A percentile compares a stretch with the other conserved stretches of the same genome.
These are phyloP conservation scores for Lolium rigidum DNA, from an alignment of 176 grass and related monocot species.

Conservation along the genomic window DNA sequence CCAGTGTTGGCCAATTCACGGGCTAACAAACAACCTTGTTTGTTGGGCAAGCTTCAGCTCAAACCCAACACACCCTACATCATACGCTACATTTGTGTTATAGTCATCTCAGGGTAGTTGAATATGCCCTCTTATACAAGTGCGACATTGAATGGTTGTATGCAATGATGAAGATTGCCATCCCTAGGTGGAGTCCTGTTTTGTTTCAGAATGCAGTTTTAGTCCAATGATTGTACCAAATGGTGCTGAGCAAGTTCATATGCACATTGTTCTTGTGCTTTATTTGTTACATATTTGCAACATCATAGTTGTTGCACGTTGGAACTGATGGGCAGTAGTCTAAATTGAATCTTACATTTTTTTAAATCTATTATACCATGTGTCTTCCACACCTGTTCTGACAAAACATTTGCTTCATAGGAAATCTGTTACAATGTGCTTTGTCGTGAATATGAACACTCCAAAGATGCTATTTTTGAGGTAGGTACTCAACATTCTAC, in stretches of 20 bases:
- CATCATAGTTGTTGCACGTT: conserved; percentile 20
- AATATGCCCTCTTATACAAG: neutral
- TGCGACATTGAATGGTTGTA: conserved; percentile 19
- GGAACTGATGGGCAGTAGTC: neutral
- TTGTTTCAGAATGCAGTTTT: conserved; percentile 12
- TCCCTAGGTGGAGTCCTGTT: neutral
- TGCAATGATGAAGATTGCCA: neutral
- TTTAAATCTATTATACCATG: conserved; percentile 20
- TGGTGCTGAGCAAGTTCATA: conserved; percentile 37
- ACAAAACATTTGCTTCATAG: conserved; percentile 50
- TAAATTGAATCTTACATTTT: conserved; percentile 27
- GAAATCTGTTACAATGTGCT: conserved; percentile 78
- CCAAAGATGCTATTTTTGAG: conserved; percentile 85
- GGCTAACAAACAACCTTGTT: neutral
- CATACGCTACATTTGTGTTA: neutral
- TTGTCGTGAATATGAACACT: conserved; percentile 84
- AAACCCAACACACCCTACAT: neutral
- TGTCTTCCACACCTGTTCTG: conserved; percentile 36
- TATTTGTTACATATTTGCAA: conserved; percentile 8
- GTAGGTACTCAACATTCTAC: conserved; percentile 52
- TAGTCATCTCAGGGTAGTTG: neutral
- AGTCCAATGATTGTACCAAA: conserved; percentile 36
- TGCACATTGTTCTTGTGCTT: neutral
- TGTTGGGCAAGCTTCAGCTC: conserved; percentile 10
- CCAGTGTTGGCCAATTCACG: neutral